phyloP scores from a whole-genome alignment of 305 asterid species.

The Galium porrigens region DNA sequence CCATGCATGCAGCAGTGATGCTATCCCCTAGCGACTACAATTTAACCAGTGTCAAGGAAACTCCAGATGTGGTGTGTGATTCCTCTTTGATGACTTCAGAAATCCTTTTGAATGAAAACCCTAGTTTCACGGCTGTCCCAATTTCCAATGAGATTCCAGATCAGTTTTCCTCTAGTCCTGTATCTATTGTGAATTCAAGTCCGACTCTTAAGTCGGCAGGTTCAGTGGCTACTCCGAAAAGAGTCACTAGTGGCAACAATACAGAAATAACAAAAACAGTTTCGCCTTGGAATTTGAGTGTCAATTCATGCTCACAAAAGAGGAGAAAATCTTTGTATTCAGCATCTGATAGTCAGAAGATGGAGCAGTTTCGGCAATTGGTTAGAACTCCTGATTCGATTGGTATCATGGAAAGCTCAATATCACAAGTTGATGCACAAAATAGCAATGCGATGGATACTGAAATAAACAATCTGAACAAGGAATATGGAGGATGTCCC shows the following conservation, averaged over 20 bases:
- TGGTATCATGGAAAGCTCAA: constrained; percentile 37
- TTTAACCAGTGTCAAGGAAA: constrained; percentile 50
- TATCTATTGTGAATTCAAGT: constrained; percentile 21
- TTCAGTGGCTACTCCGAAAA: constrained; percentile 41
- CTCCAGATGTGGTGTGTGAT: constrained; percentile 31
- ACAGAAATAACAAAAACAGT: constrained; percentile 34
- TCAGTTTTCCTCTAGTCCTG: constrained; percentile 28
- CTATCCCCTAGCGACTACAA: constrained; percentile 33
- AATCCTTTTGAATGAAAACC: constrained; percentile 26
- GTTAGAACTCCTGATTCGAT: constrained; percentile 28
- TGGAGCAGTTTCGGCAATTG: constrained; percentile 25
- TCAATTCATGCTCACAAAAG: constrained; percentile 45
- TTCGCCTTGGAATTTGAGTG: constrained; percentile 45
- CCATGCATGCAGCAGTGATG: constrained; percentile 24
- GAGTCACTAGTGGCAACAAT: constrained; percentile 22
- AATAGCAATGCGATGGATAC: constrained; percentile 15
- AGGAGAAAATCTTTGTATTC: constrained; percentile 42
- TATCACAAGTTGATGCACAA: constrained; percentile 23
- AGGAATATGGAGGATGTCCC: constrained; percentile 20
- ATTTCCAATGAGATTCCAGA: constrained; percentile 22
- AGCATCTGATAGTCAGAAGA: constrained; percentile 29
- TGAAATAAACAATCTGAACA: constrained; percentile 24
- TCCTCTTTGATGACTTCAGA: constrained; percentile 26
- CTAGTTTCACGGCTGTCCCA: constrained; percentile 28
- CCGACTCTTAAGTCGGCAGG: constrained; percentile 24